phyloP scores from a whole-genome alignment of 345 rosid genomes.

The Iberis pinnata region DNA sequence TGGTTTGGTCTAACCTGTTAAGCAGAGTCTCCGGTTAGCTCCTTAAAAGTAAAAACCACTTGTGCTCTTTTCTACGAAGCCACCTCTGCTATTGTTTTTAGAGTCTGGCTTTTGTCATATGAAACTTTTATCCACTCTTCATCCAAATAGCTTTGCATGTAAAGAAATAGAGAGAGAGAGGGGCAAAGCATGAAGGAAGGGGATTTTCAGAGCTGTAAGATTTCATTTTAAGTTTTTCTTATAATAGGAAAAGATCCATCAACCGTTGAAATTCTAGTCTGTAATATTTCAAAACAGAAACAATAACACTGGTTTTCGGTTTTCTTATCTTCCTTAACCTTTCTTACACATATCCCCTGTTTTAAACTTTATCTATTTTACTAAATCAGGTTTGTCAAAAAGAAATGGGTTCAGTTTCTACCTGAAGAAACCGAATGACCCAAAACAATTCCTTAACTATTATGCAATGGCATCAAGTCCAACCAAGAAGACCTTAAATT shows the following conservation, averaged over 20 bases:
- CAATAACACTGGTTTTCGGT: too few species aligned
- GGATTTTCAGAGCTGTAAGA: constrained; percentile 18
- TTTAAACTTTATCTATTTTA: background rate
- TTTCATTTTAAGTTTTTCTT: constrained; percentile 17
- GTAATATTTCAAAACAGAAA: background rate
- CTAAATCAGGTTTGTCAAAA: constrained; percentile 27
- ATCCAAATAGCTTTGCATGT: constrained; percentile 5
- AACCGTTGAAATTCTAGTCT: constrained; percentile 18
- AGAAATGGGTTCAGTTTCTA: constrained; percentile 30
- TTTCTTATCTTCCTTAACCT: too few species aligned
- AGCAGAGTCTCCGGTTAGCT: background rate
- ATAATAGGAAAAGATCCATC: constrained; percentile 25
- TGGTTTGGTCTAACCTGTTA: background rate
- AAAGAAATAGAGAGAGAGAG: constrained; percentile 9
- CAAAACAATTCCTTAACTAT: constrained; percentile 5
- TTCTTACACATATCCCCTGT: constrained; percentile 14
- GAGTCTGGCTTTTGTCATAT: background rate
- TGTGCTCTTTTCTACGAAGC: too few species aligned
- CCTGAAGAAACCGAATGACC: constrained; percentile 23
- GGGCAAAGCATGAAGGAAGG: constrained; percentile 28
- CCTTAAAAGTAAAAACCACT: too few species aligned
- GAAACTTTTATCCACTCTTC: background rate
- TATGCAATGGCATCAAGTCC: constrained; percentile 37
- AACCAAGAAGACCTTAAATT: constrained; percentile 36
- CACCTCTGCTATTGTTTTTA: too few species aligned